phyloP scores from a whole-genome alignment of 805 yeast genomes.

The Peterozyma toletana region DNA sequence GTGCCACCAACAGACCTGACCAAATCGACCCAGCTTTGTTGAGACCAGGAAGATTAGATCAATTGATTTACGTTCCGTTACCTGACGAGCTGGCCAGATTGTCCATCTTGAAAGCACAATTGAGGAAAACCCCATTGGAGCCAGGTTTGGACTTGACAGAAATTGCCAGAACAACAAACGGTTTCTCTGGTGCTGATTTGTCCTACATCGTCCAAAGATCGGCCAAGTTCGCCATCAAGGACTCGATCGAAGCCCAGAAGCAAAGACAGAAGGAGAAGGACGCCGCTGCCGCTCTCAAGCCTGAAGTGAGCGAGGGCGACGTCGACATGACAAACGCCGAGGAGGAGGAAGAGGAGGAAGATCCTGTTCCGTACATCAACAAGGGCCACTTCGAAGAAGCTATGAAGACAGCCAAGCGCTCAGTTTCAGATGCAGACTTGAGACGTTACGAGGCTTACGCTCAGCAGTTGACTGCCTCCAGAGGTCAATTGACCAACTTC shows the following conservation, averaged over 20 bases:
- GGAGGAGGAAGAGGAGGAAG: slow-evolving; percentile 66
- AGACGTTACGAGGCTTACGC: slow-evolving; percentile 99
- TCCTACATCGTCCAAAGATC: slow-evolving; percentile 96
- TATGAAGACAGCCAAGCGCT: slow-evolving; percentile 98
- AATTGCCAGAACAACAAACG: slow-evolving; percentile 91
- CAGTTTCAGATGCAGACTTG: slow-evolving; percentile 93
- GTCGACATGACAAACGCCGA: slow-evolving; percentile 14
- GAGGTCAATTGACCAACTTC: slow-evolving; percentile 91
- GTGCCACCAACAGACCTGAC: slow-evolving; percentile 99
- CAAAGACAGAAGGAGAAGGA: slow-evolving; percentile 41
- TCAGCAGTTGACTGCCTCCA: slow-evolving; percentile 90
- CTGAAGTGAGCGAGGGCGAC: slow-evolving; percentile 23
- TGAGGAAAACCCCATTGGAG: slow-evolving; percentile 97
- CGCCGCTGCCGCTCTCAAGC: slow-evolving; percentile 18
- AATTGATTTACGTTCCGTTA: slow-evolving; percentile 95
- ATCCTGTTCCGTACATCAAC: slow-evolving; percentile 93
- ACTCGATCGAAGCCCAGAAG: slow-evolving; percentile 82
- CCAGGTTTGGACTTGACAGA: slow-evolving; percentile 87
- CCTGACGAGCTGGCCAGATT: slow-evolving; percentile 95
- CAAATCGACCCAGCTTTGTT: slow-evolving; percentile 98
- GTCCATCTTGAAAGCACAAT: slow-evolving; percentile 90
- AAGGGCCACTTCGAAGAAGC: slow-evolving; percentile 97
- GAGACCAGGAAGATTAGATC: slow-evolving; percentile 99
- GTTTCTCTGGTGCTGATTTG: slow-evolving; percentile 99
- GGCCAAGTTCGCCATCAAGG: slow-evolving; percentile 98